Percentiles rank a stretch among this genome's conserved stretches.
Conservation (phyloP, 2,329 filamentous ascomycete genomes). For the Penicillium sp. region DNA sequence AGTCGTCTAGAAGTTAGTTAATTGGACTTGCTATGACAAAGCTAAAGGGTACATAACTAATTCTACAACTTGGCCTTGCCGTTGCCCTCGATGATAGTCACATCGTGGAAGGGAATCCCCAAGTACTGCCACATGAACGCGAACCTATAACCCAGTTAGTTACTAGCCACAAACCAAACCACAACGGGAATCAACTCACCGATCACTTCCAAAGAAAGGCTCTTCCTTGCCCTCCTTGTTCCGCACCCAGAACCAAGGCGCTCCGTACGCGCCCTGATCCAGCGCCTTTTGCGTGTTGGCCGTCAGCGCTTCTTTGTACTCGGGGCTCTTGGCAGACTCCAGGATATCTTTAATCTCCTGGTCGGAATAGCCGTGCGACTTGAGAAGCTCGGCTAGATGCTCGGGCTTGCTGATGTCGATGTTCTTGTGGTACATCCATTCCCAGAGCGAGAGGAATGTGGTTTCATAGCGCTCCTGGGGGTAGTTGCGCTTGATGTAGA, state of each 20-base stretch:
- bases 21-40: too few species aligned
- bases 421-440: slow-evolving; percentile 64
- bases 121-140: slow-evolving; percentile 67
- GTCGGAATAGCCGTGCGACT: slow-evolving; percentile 22
- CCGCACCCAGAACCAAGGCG: slow-evolving; percentile 73
- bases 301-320: slow-evolving; percentile 58
- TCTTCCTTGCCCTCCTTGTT: slow-evolving; percentile 57
- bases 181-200: slow-evolving; percentile 43
- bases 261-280: slow-evolving; percentile 70
- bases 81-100: slow-evolving; percentile 18
- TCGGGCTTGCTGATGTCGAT: slow-evolving; percentile 62
- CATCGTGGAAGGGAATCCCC: slow-evolving; percentile 50
- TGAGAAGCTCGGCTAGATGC: slow-evolving; percentile 50
- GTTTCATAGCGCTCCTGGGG: slow-evolving; percentile 54
- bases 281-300: slow-evolving; percentile 63
- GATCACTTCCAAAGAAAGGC: slow-evolving; percentile 78
- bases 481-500: slow-evolving; percentile 65
- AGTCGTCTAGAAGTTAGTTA: too few species aligned
- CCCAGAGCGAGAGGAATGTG: slow-evolving; percentile 59
- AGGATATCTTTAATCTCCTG: slow-evolving; percentile 60
- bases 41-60: background rate
- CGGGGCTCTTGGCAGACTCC: slow-evolving; percentile 51
- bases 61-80: slow-evolving; percentile 18
- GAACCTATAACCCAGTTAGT: slow-evolving; percentile 23
- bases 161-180: background rate